Evolutionary conservation across 805 yeast genomes (phyloP), one percentile per base, ranked within the genome.

Genomic region (Saccharomyces eubayanus): DNA sequence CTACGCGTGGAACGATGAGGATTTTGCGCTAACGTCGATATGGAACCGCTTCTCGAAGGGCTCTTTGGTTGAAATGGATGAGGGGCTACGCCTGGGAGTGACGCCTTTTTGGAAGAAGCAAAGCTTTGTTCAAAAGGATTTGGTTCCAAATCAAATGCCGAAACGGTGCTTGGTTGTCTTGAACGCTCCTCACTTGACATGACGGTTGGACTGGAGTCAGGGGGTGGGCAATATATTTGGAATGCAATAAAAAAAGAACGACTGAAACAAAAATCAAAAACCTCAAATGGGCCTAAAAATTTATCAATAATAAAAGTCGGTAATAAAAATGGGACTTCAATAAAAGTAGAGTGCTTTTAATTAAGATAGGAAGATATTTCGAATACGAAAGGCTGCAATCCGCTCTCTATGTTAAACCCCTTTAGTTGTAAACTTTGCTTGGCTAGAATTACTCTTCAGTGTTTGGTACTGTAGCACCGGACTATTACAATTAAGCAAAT

Each of bases 91-190:
- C 43, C 24, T 36, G 43, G 43, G 20, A 16, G 43, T 16, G 43
- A n/a, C 24, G 52, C 36, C 47, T 60, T 61, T 51, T 65, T 59
- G 2, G 65, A 83, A 2, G 82, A 72, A n/a, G 94, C 97, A 73
- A 92, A 92, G 50, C 96, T 87, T 69, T 86, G 87, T 70, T 92
- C 99, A 67, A 92, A 92, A 4, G 97, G 97, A 64, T 92, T 92
- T 9, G 94, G 96, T 69, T 94, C 99, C 55, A 90, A 74, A 56
- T 85, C 92, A 62, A 89, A 80, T 45, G 88, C 60, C 1, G 72
- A 66, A 40, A 61, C 61, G 20, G 24, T 36, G 10, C 43, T 36
- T 2, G 43, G 43, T 36, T 36, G 24, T 16, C 43, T 36, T 16
- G 43, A 36, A 8, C 43, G 43, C 16, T 36, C 43, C 21, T 36